Conservation (phyloP, 1,139 yeast genomes). For the Geotrichum fermentans region DNA sequence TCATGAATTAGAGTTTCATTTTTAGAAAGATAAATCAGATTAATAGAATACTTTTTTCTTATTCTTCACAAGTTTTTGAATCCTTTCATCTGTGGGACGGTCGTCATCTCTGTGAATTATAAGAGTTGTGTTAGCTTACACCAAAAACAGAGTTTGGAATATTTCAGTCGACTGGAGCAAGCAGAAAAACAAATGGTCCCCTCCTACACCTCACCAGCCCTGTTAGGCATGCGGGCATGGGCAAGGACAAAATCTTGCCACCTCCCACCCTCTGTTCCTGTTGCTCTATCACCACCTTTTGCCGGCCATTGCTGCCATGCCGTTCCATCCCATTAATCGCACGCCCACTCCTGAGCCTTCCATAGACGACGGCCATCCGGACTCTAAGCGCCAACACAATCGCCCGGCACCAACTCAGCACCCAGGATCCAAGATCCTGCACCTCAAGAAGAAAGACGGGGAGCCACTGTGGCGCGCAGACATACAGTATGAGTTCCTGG, state of each 20-base stretch:
- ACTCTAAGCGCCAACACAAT: background rate
- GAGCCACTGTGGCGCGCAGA: conserved; percentile 88
- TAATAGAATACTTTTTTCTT: background rate
- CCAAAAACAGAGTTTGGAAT: too few relatives aligned
- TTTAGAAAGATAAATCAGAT: too few relatives aligned
- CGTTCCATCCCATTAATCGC: conserved; percentile 8
- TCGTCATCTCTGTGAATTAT: too few relatives aligned
- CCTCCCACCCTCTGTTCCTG: conserved; percentile 6
- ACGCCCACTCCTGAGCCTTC: background rate
- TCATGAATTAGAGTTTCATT: background rate
- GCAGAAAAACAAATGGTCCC: too few relatives aligned
- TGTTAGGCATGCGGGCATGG: background rate
- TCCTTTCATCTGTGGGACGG: too few relatives aligned
- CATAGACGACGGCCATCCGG: background rate
- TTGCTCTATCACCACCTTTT: too few relatives aligned
- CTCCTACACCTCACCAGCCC: background rate
- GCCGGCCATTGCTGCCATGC: conserved; percentile 1
- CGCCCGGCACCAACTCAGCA: conserved; percentile 27
- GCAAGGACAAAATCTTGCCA: conserved; percentile 10
- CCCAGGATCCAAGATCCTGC: conserved; percentile 48
- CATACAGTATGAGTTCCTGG: conserved; percentile 76
- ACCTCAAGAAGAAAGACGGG: conserved; percentile 84
- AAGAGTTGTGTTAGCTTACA: too few relatives aligned
- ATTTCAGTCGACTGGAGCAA: too few relatives aligned
- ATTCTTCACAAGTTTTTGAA: background rate